Percentiles rank a stretch among this genome's conserved stretches.
Conservation (phyloP, 139 green algal genomes). For the Nannochloris sp. region DNA sequence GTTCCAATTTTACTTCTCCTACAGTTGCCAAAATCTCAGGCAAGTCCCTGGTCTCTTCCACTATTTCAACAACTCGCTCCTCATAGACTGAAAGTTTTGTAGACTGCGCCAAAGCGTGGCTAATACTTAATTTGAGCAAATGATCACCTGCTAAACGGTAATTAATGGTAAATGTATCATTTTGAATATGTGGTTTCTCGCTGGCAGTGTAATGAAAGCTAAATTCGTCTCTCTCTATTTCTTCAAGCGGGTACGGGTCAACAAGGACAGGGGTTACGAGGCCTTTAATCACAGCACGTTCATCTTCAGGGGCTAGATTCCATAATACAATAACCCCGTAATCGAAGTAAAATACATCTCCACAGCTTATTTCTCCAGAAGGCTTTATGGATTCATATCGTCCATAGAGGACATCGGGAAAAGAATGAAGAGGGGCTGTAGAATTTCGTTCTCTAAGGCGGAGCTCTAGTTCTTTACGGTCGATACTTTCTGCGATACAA, state of each 20-base stretch:
- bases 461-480: conserved; percentile 26
- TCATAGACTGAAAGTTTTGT: conserved; percentile 82
- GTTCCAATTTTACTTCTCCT: conserved; percentile 30
- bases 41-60: conserved; percentile 59
- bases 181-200: conserved; percentile 67
- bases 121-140: conserved; percentile 53
- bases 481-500: conserved; percentile 50
- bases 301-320: conserved; percentile 41
- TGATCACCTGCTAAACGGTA: conserved; percentile 36
- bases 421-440: conserved; percentile 14
- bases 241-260: conserved; percentile 26
- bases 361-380: not conserved
- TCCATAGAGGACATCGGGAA: conserved; percentile 47
- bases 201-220: conserved; percentile 49
- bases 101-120: conserved; percentile 44
- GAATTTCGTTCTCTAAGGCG: conserved; percentile 7
- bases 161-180: conserved; percentile 74
- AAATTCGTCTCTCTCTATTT: conserved; percentile 36
- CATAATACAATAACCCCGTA: conserved; percentile 70
- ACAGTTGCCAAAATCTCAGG: conserved; percentile 38
- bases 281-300: conserved; percentile 14
- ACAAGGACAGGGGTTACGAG: conserved; percentile 18
- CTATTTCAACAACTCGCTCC: conserved; percentile 65
- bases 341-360: conserved; percentile 60
- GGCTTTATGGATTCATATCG: conserved; percentile 2